phyloP scores from a whole-genome alignment of 2,329 filamentous ascomycete genomes.

The Aciculosporium take region DNA sequence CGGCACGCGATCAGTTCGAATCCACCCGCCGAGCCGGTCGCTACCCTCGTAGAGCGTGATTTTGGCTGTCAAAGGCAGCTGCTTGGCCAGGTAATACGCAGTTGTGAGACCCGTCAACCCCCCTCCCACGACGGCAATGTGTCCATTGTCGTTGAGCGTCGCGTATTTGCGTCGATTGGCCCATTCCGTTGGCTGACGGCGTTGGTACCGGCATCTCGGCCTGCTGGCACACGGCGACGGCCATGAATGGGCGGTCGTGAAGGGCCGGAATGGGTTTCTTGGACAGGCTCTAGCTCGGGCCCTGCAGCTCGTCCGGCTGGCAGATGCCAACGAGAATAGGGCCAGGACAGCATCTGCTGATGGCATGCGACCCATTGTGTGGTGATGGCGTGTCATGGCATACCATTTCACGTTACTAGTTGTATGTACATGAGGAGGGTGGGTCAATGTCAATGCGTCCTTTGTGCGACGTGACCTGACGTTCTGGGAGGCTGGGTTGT shows the following conservation, averaged over 20 bases:
- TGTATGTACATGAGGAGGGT: neutral
- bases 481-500: neutral
- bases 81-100: slow-evolving; percentile 60
- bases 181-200: slow-evolving; percentile 4
- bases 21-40: slow-evolving; percentile 66
- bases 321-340: slow-evolving; percentile 13
- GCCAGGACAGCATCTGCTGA: slow-evolving; percentile 14
- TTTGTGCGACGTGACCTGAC: neutral
- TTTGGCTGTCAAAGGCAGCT: slow-evolving; percentile 46
- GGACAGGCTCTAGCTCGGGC: neutral
- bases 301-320: slow-evolving; percentile 5
- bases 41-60: slow-evolving; percentile 72
- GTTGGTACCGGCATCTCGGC: slow-evolving; percentile 4
- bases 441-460: neutral
- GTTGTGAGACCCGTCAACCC: slow-evolving; percentile 71
- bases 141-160: slow-evolving; percentile 14
- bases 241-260: neutral
- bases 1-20: slow-evolving; percentile 50
- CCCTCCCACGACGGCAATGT: slow-evolving; percentile 59
- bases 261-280: neutral
- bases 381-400: neutral
- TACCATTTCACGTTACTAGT: neutral
- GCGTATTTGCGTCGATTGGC: slow-evolving; percentile 4
- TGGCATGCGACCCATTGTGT: slow-evolving; percentile 4
- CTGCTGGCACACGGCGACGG: neutral